Evolutionary conservation across 768 basidiomycete genomes (phyloP).

Genomic region (Trametes gibbosa): DNA sequence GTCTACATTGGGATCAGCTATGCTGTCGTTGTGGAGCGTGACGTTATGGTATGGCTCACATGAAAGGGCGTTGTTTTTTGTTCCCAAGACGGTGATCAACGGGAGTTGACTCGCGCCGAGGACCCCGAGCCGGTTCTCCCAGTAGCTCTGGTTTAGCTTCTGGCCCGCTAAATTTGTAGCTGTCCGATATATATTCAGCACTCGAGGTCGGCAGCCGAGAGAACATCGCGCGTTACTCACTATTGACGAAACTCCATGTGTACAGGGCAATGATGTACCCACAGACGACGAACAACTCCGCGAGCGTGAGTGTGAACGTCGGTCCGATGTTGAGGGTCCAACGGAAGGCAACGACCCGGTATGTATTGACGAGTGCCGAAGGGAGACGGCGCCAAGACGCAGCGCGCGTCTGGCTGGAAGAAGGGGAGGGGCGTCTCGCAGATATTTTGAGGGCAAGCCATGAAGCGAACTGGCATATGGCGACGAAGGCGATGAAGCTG

Average conservation of each 20-base stretch:
- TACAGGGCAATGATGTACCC: slow-evolving; percentile 34
- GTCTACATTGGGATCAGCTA: slow-evolving; percentile 28
- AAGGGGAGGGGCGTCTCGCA: neutral
- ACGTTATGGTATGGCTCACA: slow-evolving; percentile 25
- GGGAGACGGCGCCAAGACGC: slow-evolving; percentile 24
- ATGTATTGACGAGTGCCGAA: slow-evolving; percentile 27
- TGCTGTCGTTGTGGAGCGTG: neutral
- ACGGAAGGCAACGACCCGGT: slow-evolving; percentile 33
- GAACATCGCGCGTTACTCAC: slow-evolving; percentile 8
- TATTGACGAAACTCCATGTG: slow-evolving; percentile 27
- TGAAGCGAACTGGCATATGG: slow-evolving; percentile 34
- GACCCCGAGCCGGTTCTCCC: slow-evolving; percentile 38
- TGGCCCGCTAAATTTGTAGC: slow-evolving; percentile 25
- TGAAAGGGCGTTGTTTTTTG: slow-evolving; percentile 55
- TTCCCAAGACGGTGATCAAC: slow-evolving; percentile 54
- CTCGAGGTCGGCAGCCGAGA: neutral
- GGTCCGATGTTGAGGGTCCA: slow-evolving; percentile 30
- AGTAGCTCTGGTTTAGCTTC: slow-evolving; percentile 25
- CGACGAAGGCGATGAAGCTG: slow-evolving; percentile 40
- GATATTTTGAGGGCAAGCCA: slow-evolving; percentile 6
- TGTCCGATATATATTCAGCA: neutral
- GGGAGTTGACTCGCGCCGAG: slow-evolving; percentile 51
- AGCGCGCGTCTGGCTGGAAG: neutral
- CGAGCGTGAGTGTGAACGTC: slow-evolving; percentile 31
- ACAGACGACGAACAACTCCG: slow-evolving; percentile 35